Base-by-base conservation (phyloP, 1,139 yeast genomes). In the Saccharomyces hybrid region DNA sequence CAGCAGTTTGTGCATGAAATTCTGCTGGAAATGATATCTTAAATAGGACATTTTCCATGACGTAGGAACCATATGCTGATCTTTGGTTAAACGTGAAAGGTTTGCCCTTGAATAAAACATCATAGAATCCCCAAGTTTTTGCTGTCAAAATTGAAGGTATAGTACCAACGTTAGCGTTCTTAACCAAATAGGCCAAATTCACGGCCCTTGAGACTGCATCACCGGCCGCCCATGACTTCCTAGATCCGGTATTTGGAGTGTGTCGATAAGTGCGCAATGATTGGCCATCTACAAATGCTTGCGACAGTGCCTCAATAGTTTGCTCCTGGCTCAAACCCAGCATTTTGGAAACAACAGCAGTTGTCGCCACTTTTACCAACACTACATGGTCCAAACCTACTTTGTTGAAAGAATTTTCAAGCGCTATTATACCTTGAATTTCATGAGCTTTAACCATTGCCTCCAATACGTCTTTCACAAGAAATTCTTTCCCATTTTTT, bases 1-100 rank as follows among this genome's bases (percentile, higher is more conserved):
- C 84, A n/a, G 84, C 84, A 42, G 84, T 80, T 67, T 80, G 85
- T n/a, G 84, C 83, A 64, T 81, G 85, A 70, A 80, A 80, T 66
- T 80, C 85, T 25, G 85, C 85, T n/a, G 84, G 84, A 74, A 76
- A 80, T 1, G 83, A 79, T 58, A 81, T 80, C 70, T 80, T 81
- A 70, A 81, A 81, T 52, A 80, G 66, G 16, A 80, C 79, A 61
- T 80, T 80, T 68, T 80, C 84, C 85, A 80, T 81, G n/a, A 80
- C 84, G 62, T 80, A 80, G 3, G 82, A 77, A 48, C 81, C 82
- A 60, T 74, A 80, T 29, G 64, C 70, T 7, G 62, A 62, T 58
- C 83, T 74, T 68, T 80, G 83, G 2, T 58, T 50, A 70, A 81
- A 79, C 61, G 72, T 68, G 70, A 80, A 80, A 49, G 74, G 75